Evolutionary conservation across 2,329 filamentous ascomycete species (phyloP).

Genomic region (Parastagonospora nodorum): DNA sequence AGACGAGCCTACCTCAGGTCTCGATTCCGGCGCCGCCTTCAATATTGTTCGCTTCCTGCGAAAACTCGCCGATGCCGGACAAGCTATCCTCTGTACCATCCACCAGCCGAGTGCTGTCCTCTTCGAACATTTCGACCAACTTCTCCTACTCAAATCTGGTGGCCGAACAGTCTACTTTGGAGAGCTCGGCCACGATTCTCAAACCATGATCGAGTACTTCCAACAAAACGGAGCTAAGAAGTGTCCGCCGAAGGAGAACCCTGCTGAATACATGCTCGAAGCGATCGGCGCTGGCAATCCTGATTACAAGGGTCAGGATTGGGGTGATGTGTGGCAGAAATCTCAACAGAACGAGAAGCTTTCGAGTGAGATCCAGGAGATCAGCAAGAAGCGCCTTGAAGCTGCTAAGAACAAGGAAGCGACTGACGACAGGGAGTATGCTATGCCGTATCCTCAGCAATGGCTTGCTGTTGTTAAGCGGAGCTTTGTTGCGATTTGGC

Average conservation of each 20-base stretch:
- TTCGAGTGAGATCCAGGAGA: slow-evolving; percentile 48
- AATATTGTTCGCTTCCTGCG: slow-evolving; percentile 69
- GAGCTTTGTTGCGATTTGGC: slow-evolving; percentile 65
- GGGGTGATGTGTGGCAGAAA: slow-evolving; percentile 52
- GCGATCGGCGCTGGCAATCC: slow-evolving; percentile 51
- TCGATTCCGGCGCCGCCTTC: slow-evolving; percentile 72
- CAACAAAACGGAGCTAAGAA: slow-evolving; percentile 58
- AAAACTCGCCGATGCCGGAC: slow-evolving; percentile 68
- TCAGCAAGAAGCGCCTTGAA: slow-evolving; percentile 42
- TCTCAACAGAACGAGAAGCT: slow-evolving; percentile 47
- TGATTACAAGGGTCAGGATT: slow-evolving; percentile 52
- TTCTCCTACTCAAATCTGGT: slow-evolving; percentile 67
- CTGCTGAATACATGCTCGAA: slow-evolving; percentile 58
- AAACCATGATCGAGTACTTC: slow-evolving; percentile 56
- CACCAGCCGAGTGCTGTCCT: slow-evolving; percentile 72
- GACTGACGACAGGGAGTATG: slow-evolving; percentile 52
- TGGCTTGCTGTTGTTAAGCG: slow-evolving; percentile 49
- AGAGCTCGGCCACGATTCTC: slow-evolving; percentile 54
- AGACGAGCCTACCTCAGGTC: slow-evolving; percentile 76
- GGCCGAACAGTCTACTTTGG: slow-evolving; percentile 72
- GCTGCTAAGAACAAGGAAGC: slow-evolving; percentile 39
- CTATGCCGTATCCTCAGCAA: slow-evolving; percentile 50
- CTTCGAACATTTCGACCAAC: slow-evolving; percentile 69
- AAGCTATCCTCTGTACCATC: slow-evolving; percentile 72
- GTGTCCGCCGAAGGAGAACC: slow-evolving; percentile 59